A percentile compares a stretch with the other conserved stretches of the same genome.
Conservation (phyloP, 805 yeast species). For the Wickerhamiella siamensis region DNA sequence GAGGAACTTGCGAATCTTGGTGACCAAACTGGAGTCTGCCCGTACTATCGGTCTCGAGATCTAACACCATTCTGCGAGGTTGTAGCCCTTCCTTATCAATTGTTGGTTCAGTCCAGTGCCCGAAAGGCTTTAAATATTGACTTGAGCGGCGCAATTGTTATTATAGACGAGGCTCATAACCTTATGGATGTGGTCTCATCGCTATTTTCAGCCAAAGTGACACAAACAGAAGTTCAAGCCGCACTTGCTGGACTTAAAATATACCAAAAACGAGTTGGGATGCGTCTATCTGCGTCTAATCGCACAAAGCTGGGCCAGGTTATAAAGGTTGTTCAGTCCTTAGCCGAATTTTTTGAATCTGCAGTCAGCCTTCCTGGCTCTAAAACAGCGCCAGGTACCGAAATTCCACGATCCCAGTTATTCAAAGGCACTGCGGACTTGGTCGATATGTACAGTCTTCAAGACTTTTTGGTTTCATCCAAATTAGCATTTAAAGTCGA, state of each 20-base stretch:
- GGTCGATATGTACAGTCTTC: constrained; percentile 54
- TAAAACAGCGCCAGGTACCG: constrained; percentile 36
- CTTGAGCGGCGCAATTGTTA: constrained; percentile 48
- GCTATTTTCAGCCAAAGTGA: constrained; percentile 48
- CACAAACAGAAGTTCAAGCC: constrained; percentile 32
- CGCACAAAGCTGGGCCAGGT: constrained; percentile 54
- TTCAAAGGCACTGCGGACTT: constrained; percentile 55
- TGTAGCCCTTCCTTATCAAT: constrained; percentile 73
- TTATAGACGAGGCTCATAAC: constrained; percentile 90
- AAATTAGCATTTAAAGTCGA: constrained; percentile 80
- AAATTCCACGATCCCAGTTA: constrained; percentile 37
- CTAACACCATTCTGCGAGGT: constrained; percentile 51
- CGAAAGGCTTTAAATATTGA: constrained; percentile 46
- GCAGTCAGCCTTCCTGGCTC: constrained; percentile 17
- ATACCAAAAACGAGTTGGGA: constrained; percentile 48
- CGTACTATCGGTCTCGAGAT: constrained; percentile 62
- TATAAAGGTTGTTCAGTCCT: constrained; percentile 37
- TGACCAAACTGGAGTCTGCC: constrained; percentile 43
- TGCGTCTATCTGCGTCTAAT: constrained; percentile 55
- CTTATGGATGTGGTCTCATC: constrained; percentile 60
- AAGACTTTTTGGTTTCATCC: constrained; percentile 45
- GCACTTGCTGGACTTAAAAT: constrained; percentile 36
- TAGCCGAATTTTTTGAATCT: constrained; percentile 35
- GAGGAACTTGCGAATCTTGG: constrained; percentile 65
- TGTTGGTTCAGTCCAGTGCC: constrained; percentile 46